These are phyloP conservation scores for Pinus albicaulis DNA, from an alignment of 75 land plant species.

Conservation along the genomic window DNA sequence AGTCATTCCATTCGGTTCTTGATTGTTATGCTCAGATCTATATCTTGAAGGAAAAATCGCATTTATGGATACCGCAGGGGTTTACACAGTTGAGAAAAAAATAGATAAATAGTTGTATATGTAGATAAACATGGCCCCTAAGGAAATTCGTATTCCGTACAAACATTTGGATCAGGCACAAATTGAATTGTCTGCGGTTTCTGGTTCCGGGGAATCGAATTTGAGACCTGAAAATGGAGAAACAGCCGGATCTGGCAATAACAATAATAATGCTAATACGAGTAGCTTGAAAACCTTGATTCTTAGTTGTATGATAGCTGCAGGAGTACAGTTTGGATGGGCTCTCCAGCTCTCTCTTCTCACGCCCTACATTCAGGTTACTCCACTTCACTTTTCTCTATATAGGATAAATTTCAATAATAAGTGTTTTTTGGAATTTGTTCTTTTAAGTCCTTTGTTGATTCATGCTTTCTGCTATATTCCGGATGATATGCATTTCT, in stretches of 20 bases:
- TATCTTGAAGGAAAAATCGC: too few relatives aligned
- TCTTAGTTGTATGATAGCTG: constrained; percentile 81
- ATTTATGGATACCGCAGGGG: too few relatives aligned
- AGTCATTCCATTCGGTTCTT: too few relatives aligned
- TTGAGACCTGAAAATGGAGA: constrained; percentile 1
- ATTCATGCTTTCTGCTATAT: not conserved
- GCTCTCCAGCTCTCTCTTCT: constrained; percentile 94
- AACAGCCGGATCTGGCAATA: constrained; percentile 10
- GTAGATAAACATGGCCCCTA: too few relatives aligned
- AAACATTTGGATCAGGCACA: constrained; percentile 18
- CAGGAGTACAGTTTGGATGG: constrained; percentile 99
- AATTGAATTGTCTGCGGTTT: constrained; percentile 13
- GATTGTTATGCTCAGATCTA: too few relatives aligned
- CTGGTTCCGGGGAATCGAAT: not conserved
- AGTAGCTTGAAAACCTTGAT: constrained; percentile 30
- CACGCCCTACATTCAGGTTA: constrained; percentile 95
- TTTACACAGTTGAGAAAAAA: too few relatives aligned
- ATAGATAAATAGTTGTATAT: too few relatives aligned
- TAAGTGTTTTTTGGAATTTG: too few relatives aligned
- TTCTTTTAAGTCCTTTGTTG: too few relatives aligned
- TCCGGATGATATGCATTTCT: not conserved
- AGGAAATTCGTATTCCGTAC: constrained; percentile 25
- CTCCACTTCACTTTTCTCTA: not conserved
- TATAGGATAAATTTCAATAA: not conserved
- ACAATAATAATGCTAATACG: not conserved